These are phyloP conservation scores for Cerrena zonata DNA, from an alignment of 1,284 basidiomycete genomes.

Conservation along the genomic window DNA sequence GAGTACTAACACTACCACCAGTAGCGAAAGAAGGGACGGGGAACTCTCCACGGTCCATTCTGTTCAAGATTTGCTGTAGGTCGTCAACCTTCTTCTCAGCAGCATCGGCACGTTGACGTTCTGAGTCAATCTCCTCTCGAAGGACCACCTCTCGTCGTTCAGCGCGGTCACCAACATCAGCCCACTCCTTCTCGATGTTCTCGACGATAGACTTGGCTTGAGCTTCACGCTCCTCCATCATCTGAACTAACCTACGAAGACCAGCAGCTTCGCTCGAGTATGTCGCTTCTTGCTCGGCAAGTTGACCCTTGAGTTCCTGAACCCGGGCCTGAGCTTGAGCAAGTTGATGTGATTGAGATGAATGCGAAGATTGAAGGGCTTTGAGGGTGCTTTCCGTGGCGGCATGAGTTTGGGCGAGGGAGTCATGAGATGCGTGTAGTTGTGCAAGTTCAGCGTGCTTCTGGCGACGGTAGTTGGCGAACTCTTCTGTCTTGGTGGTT, in stretches of 20 bases:
- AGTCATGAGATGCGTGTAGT: conserved; percentile 69
- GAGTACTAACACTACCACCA: conserved; percentile 23
- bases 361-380: conserved; percentile 64
- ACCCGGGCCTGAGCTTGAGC: conserved; percentile 66
- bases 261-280: conserved; percentile 71
- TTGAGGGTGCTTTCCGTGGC: conserved; percentile 62
- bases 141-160: conserved; percentile 61
- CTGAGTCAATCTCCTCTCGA: conserved; percentile 61
- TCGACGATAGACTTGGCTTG: conserved; percentile 75
- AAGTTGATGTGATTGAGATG: conserved; percentile 60
- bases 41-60: conserved; percentile 64
- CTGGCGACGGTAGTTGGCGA: conserved; percentile 61
- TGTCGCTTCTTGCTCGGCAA: conserved; percentile 75
- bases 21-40: conserved; percentile 46
- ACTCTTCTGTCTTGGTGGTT: conserved; percentile 62
- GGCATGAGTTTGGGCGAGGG: conserved; percentile 56
- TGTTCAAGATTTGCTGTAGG: conserved; percentile 57
- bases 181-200: conserved; percentile 74
- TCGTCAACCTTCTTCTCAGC: conserved; percentile 58
- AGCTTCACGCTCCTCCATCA: conserved; percentile 80
- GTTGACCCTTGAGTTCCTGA: conserved; percentile 63
- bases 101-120: conserved; percentile 52
- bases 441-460: conserved; percentile 72
- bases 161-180: conserved; percentile 61
- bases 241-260: conserved; percentile 63